Percentiles rank a stretch among this genome's conserved stretches.
Conservation (phyloP, 2,329 filamentous ascomycete genomes). For the Talaromyces sp. region DNA sequence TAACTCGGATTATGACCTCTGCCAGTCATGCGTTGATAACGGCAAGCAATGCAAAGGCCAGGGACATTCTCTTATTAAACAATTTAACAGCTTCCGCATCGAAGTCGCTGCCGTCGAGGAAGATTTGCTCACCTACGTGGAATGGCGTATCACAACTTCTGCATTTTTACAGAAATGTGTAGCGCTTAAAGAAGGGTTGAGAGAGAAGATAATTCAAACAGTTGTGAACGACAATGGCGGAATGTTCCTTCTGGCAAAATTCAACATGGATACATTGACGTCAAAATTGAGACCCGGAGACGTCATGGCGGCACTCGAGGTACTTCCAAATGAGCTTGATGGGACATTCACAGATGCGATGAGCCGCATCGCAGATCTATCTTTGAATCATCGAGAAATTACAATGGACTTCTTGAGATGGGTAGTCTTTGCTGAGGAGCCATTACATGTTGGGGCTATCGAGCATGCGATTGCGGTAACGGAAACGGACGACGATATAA, state of each 20-base stretch:
- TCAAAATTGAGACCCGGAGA: background rate
- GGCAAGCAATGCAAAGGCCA: background rate
- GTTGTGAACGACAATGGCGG: slow-evolving; percentile 1
- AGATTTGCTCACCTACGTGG: slow-evolving; percentile 1
- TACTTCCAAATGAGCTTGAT: slow-evolving; percentile 5
- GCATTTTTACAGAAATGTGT: slow-evolving; percentile 4
- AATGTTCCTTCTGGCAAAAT: background rate
- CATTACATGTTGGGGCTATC: background rate
- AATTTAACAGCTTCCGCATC: slow-evolving; percentile 1
- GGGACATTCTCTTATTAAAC: background rate
- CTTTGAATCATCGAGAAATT: background rate
- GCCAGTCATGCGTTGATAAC: background rate
- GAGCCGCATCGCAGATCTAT: background rate
- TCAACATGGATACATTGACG: slow-evolving; percentile 1
- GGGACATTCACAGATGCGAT: slow-evolving; percentile 1
- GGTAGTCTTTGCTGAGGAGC: slow-evolving; percentile 6
- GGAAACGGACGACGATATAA: background rate
- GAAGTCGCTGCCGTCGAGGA: slow-evolving; percentile 1
- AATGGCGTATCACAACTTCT: slow-evolving; percentile 3
- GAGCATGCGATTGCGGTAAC: slow-evolving; percentile 2
- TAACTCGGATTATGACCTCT: background rate
- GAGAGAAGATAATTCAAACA: background rate
- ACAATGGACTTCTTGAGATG: slow-evolving; percentile 4
- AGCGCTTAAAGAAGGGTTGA: background rate
- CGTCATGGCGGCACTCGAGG: slow-evolving; percentile 2